These are phyloP conservation scores for Pseudopediastrum boryanum DNA, from an alignment of 139 green algal species.

Conservation along the genomic window DNA sequence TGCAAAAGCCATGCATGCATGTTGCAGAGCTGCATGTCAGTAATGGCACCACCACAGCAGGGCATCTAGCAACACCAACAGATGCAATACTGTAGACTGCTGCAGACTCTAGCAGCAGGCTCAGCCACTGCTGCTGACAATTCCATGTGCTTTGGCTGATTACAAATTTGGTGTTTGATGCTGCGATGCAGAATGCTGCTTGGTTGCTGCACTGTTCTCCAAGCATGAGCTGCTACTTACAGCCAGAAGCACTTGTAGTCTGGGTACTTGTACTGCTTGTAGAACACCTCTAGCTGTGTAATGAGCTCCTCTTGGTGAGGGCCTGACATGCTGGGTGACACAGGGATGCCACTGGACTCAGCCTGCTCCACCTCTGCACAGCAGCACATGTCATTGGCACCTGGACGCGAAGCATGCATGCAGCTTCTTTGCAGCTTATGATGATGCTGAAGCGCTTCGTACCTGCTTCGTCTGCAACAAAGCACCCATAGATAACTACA, in stretches of 20 bases:
- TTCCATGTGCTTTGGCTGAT: too few species aligned
- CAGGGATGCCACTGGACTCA: constrained; percentile 17
- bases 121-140: too few species aligned
- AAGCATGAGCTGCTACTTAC: not conserved
- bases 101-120: too few species aligned
- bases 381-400: not conserved
- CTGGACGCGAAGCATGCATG: not conserved
- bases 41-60: too few species aligned
- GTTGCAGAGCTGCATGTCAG: too few species aligned
- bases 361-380: constrained; percentile 33
- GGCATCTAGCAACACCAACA: too few species aligned
- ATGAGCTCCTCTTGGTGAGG: constrained; percentile 34
- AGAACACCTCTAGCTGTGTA: constrained; percentile 40
- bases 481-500: constrained; percentile 29
- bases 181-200: too few species aligned
- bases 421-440: not conserved
- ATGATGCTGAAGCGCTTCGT: not conserved
- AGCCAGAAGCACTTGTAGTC: constrained; percentile 32
- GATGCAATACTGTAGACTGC: too few species aligned
- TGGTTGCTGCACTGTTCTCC: too few species aligned
- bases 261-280: constrained; percentile 32
- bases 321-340: constrained; percentile 28
- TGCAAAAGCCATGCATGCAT: too few species aligned
- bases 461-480: constrained; percentile 28
- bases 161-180: too few species aligned